Base-by-base conservation (phyloP, 1,284 basidiomycete genomes). In the Uromyces viciae-fabae region DNA sequence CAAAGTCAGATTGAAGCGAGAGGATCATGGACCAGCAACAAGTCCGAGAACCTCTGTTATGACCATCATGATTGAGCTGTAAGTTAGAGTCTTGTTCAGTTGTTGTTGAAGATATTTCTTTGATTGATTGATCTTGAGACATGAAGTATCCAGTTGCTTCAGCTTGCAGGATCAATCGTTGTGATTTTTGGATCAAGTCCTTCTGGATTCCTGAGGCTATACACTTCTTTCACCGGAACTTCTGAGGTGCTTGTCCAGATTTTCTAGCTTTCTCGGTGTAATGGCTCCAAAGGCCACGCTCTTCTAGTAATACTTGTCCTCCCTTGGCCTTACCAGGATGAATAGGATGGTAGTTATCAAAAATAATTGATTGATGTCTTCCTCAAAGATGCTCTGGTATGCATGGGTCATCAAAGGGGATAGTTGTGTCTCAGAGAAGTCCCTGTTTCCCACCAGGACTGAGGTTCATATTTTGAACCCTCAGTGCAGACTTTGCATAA, bases 381-480 rank as follows among this genome's bases (percentile, higher is more conserved):
- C 42, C 68, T 40, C 68, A 22, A 8, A 71, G 68, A 71, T 71
- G 42, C 19, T 8, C 17, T 25, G 68, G 68, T 46, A 71, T 71
- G 42, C n/a, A 40, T 22, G 46, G 40, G 36, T 71, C 68, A 49
- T 71, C 68, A 25, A 7, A 28, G 3, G 38, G 66, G 17, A 69
- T 69, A 31, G 49, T 14, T 8, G 68, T 40, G 40, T 71, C 46
- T n/a, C 68, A 19, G 5, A 71, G 28, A 8, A 15, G 31, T 17
- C 28, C 25, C 42, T 71, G 68, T 71, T 71, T 71, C 40, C 68
- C 40, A 46, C 68, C 68, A 46, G 36, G 5, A 28, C n/a, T 52
- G 19, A 71, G 68, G 31, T 52, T 71, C 68, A 71, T 71, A 17
- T 71, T 71, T 15, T 52, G 40, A 25, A 36, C 68, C 7, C 68